Evolutionary conservation across 2,329 filamentous ascomycete genomes (phyloP).

Genomic region (Penicillium aurantiogriseum): DNA sequence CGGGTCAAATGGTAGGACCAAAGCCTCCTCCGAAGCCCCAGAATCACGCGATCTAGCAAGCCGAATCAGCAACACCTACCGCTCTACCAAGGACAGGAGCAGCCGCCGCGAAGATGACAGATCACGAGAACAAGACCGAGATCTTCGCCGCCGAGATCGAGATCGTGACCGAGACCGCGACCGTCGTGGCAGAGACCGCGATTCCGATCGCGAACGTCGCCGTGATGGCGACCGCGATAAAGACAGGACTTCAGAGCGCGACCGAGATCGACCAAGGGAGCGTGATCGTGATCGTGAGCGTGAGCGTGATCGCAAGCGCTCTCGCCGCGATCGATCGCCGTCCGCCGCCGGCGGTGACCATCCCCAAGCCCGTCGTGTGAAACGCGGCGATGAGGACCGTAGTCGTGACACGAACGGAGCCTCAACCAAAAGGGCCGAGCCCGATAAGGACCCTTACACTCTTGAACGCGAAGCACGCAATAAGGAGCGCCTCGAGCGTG

Average conservation of each 20-base stretch:
- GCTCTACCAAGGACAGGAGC: slow-evolving; percentile 30
- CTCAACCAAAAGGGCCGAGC: slow-evolving; percentile 20
- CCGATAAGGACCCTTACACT: slow-evolving; percentile 66
- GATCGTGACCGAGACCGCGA: slow-evolving; percentile 26
- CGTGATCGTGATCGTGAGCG: slow-evolving; percentile 41
- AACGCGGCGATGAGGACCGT: slow-evolving; percentile 32
- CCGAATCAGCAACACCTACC: slow-evolving; percentile 28
- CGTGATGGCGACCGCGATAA: slow-evolving; percentile 27
- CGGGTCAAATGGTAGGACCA: slow-evolving; percentile 20
- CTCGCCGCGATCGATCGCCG: slow-evolving; percentile 42
- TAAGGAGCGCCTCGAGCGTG: slow-evolving; percentile 62
- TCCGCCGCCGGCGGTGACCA: slow-evolving; percentile 34
- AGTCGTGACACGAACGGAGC: slow-evolving; percentile 21
- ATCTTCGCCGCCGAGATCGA: slow-evolving; percentile 26
- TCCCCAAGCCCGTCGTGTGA: slow-evolving; percentile 37
- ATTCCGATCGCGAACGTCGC: slow-evolving; percentile 27
- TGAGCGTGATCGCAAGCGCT: slow-evolving; percentile 48
- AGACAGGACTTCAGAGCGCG: slow-evolving; percentile 38
- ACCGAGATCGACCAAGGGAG: slow-evolving; percentile 25
- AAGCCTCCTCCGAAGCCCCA: slow-evolving; percentile 16
- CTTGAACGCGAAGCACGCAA: slow-evolving; percentile 69
- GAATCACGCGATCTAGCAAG: slow-evolving; percentile 27
- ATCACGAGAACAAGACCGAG: slow-evolving; percentile 22
- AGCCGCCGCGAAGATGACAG: slow-evolving; percentile 33
- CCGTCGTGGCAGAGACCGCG: slow-evolving; percentile 45